Evolutionary conservation across 163 green algal genomes (phyloP), one percentile per base, ranked within the genome.

Genomic region (Chlamydomonas reinhardtii): DNA sequence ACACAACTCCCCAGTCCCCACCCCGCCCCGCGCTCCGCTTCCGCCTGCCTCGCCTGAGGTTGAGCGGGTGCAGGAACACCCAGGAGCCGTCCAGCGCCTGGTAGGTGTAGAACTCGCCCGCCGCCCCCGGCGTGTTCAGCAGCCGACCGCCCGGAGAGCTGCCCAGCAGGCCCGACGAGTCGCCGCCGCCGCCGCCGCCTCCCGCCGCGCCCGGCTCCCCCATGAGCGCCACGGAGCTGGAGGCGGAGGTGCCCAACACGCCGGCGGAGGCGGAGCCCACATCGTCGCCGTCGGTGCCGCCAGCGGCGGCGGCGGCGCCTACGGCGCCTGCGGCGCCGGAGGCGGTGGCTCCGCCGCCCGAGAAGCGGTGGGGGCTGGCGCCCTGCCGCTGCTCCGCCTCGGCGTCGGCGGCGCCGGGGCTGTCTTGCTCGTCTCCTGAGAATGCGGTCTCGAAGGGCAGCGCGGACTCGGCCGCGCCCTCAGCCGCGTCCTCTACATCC

Each of bases 21-120:
- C n/a, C n/a, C n/a, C 64, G 16, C 20, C 64, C 64, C 64, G n/a
- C 16, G 29, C 68, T 29, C 12, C 54, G 4, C 65, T 72, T 34
- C 9, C 78, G 19, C 79, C 65, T 72, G 4, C 9, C 78, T 5
- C 79, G 81, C 71, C 93, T 89, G 54, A 97, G 64, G 76, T 95
- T 94, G 32, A 98, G 89, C 12, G 96, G 91, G 74, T 94, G 79
- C 69, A 98, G 91, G 90, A 97, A 98, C 17, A 97, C 35, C 90
- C 89, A 96, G 89, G 96, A 92, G 14, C 96, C 96, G 79, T 98
- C 96, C 62, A 78, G 85, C 29, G 90, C 90, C 82, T 97, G 95
- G 87, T 96, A 97, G 62, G 95, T 94, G 85, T 93, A 95, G 75
- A 92, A 76, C 71, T 90, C 86, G 34, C 83, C 86, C n/a, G 48